phyloP scores from a whole-genome alignment of 139 green algal genomes.

The Dunaliella primolecta region DNA sequence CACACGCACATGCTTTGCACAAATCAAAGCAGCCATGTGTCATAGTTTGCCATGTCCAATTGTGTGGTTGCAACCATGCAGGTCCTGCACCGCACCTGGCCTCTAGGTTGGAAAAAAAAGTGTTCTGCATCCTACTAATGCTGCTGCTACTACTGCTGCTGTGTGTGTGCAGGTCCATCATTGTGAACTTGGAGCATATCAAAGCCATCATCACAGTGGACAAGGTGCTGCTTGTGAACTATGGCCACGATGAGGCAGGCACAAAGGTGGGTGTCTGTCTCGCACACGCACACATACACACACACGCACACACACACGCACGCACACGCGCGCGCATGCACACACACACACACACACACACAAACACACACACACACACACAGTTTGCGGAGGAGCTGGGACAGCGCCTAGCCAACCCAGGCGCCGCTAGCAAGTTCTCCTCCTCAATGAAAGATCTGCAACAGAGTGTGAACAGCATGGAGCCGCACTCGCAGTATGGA shows the following conservation, averaged over 20 bases:
- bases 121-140: not conserved
- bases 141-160: no score
- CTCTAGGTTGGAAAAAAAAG: not conserved
- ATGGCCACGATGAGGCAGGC: not conserved
- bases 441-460: slow-evolving; percentile 24
- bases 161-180: slow-evolving; percentile 46
- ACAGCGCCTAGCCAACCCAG: not conserved
- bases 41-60: no score
- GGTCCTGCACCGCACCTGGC: no score
- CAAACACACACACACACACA: slow-evolving; percentile 13
- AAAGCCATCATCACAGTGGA: slow-evolving; percentile 38
- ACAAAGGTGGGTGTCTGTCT: no score
- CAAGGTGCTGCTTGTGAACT: slow-evolving; percentile 14
- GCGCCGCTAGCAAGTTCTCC: slow-evolving; percentile 10
- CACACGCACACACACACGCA: not conserved
- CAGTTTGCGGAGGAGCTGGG: slow-evolving; percentile 50
- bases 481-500: not conserved
- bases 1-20: no score
- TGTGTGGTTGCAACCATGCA: no score
- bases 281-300: not conserved
- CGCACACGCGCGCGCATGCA: not conserved
- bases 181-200: slow-evolving; percentile 65
- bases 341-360: not conserved
- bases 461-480: not conserved
- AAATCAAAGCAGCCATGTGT: no score